Percentiles rank a stretch among this genome's conserved stretches.
phyloP scores from a whole-genome alignment of 2,329 filamentous ascomycete species.

The Cephalotrichum gorgonifer region DNA sequence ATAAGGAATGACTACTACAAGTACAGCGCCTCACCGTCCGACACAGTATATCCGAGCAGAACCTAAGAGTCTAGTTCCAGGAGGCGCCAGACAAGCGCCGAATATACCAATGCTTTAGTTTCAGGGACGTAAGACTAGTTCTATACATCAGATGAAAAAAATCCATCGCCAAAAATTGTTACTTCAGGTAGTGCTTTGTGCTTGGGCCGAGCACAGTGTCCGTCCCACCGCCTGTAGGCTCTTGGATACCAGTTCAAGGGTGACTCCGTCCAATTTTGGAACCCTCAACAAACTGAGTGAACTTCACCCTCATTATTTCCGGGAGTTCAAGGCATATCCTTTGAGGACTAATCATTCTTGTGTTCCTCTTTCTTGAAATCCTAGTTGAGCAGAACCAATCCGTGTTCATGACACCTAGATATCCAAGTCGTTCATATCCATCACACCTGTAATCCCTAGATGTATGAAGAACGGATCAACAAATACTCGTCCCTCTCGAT shows the following conservation, averaged over 20 bases:
- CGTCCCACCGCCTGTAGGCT: not conserved
- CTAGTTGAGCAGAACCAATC: no score
- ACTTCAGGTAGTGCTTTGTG: not conserved
- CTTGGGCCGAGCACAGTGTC: not conserved
- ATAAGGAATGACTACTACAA: conserved; percentile 4
- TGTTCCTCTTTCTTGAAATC: no score
- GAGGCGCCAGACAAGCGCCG: not conserved
- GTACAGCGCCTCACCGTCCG: not conserved
- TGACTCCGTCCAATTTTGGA: not conserved
- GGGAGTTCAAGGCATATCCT: not conserved
- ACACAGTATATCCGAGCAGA: not conserved
- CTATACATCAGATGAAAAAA: no score
- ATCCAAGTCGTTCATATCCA: no score
- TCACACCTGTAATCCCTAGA: no score
- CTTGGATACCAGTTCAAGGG: not conserved
- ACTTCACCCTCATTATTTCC: not conserved
- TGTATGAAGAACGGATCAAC: no score
- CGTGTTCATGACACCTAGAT: no score
- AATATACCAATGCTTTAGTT: no score
- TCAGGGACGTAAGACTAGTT: no score
- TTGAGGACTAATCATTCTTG: not conserved
- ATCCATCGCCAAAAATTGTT: no score
- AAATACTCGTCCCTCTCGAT: no score
- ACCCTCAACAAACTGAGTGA: not conserved
- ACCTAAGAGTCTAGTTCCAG: not conserved